Evolutionary conservation across 2,329 filamentous ascomycete genomes (phyloP).

Genomic region (Cytospora paraplurivora): DNA sequence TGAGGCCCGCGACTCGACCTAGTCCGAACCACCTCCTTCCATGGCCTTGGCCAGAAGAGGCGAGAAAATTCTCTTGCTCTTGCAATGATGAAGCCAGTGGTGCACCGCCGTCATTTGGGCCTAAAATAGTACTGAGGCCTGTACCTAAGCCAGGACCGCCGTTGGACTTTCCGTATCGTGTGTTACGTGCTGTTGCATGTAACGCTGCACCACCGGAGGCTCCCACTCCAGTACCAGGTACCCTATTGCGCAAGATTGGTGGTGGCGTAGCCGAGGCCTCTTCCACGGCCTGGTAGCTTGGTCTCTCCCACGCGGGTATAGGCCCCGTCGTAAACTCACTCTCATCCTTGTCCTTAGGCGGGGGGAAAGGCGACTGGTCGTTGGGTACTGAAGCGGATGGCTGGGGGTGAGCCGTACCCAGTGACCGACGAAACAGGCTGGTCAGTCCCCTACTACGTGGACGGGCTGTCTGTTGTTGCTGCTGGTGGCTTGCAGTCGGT

Average conservation of each 20-base stretch:
- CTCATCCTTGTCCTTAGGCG: constrained; percentile 8
- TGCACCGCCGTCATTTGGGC: constrained; percentile 17
- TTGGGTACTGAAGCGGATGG: constrained; percentile 23
- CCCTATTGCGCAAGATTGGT: constrained; percentile 26
- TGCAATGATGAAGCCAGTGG: constrained; percentile 3
- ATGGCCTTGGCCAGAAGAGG: constrained; percentile 1
- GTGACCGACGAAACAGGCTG: constrained; percentile 27
- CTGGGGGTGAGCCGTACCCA: constrained; percentile 17
- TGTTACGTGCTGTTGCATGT: not conserved
- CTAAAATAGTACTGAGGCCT: constrained; percentile 21
- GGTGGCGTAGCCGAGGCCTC: constrained; percentile 27
- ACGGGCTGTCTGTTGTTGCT: constrained; percentile 34
- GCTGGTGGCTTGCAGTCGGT: constrained; percentile 33
- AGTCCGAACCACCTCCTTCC: constrained; percentile 26
- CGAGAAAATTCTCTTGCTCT: not conserved
- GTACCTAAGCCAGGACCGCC: constrained; percentile 23
- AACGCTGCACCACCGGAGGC: not conserved
- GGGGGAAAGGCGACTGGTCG: constrained; percentile 19
- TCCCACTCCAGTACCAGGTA: not conserved
- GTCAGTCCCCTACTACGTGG: constrained; percentile 22
- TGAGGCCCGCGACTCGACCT: constrained; percentile 18
- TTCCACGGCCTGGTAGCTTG: constrained; percentile 11
- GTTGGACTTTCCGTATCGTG: not conserved
- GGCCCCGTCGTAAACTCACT: constrained; percentile 5
- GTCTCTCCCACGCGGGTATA: constrained; percentile 21